Base-by-base conservation (phyloP, 768 basidiomycete genomes). In the Mycena filopes region DNA sequence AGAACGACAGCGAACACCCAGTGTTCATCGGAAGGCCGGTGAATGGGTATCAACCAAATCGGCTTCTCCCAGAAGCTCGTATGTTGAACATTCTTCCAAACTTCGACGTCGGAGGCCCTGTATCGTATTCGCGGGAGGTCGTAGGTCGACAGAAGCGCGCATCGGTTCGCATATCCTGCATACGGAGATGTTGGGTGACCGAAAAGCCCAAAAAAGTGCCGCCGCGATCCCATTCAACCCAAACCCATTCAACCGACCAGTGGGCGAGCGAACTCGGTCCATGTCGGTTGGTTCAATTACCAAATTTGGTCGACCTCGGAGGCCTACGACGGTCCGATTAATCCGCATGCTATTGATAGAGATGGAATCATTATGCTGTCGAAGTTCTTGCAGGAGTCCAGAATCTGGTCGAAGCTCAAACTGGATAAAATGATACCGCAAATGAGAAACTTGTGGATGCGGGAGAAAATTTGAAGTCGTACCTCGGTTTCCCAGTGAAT, bases 171-270 rank as follows among this genome's bases (percentile, higher is more conserved):
- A n/a, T 9, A 1, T 2, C 23, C 16, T 2, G 26, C 26, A 2
- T 29, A 3, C 0, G 49, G 41, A 21, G 47, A 13, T 25, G n/a
- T 13, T 58, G 57, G 29, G n/a, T 48, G 18, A 38, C 50, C 1
- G 47, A 45, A 45, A 7, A 62, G 4, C 63, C 20, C 11, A n/a
- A 1, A 49, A 71, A 6, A 80, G 63, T 2, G 75, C 31, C 0
- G 63, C 49, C 0, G 76, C 74, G 23, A 70, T 28, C 0, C 70
- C 74, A 31, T 78, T 77, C 16, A 80, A 47, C 40, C 73, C 76
- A 10, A 55, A 59, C 29, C 74, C 69, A 25, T 75, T 77, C 12
- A 78, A 71, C 0, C 67, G 50, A 0, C 42, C 60, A 2, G 42
- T 51, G 9, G 31, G 11, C 46, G 41, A 3, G 33, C 40, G 2